Base-by-base conservation (phyloP, 2,329 filamentous ascomycete species). In the Aspergillus fijiensis region DNA sequence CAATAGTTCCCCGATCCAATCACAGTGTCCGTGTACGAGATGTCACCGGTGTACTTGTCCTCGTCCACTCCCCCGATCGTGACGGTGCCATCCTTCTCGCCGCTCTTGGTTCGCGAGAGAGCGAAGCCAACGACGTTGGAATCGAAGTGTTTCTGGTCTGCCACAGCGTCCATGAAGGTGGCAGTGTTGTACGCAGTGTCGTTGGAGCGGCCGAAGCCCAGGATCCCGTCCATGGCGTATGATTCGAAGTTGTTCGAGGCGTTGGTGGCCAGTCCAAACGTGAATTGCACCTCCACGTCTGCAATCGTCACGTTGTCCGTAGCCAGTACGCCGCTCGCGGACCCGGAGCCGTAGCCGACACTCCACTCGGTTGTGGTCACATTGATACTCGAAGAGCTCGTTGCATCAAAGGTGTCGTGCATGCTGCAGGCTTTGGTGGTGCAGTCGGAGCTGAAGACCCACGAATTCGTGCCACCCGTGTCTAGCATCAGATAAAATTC, bases 161-260 rank as follows among this genome's bases (percentile, higher is more conserved):
- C 79, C 49, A 96, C 76, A 2, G 82, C 78, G 45, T 88, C 80
- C 72, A 95, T 81, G 67, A 95, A 87, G 49, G 87, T 90, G 21
- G 89, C 84, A 5, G 84, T 70, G 3, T 70, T 71, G 60, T 79
- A 72, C 3, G 73, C 83, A 39, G 79, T 80, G 2, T 83, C 84
- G 11, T 81, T 78, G 62, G 83, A 83, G 67, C 88, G 87, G 16
- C 90, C 89, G 25, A 96, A 78, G 4, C 92, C 92, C 2, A 96
- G 79, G 52, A 96, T 96, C 25, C 92, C 92, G 72, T 96, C 92
- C 75, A 96, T 92, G 1, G 91, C 89, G 68, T 94, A 96, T 55
- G 84, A 83, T 29, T 80, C 77, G 73, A 96, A 96, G 64, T 95
- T 87, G 55, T 85, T 76, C 1, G 90, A 92, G 2, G 90, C 90